Conservation (phyloP, 257 asterid species). For the Nicotiana obtusifolia region DNA sequence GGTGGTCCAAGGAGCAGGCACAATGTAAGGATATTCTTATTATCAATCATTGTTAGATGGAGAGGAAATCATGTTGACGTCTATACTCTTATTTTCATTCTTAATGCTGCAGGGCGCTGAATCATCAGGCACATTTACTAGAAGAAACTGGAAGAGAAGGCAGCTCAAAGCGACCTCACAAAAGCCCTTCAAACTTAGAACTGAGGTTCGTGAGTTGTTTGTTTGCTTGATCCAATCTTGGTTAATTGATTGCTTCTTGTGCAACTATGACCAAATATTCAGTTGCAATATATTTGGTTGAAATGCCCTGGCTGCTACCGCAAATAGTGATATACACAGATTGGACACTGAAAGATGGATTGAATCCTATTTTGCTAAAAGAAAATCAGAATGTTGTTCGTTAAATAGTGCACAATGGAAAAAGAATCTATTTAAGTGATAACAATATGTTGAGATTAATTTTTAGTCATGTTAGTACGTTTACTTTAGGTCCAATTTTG, state of each 20-base stretch:
- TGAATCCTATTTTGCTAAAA: neutral
- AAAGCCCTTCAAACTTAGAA: constrained; percentile 75
- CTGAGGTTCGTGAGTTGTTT: constrained; percentile 47
- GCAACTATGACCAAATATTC: neutral
- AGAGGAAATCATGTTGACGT: constrained; percentile 1
- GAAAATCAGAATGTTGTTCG: neutral
- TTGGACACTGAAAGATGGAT: neutral
- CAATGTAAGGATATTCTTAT: constrained; percentile 43
- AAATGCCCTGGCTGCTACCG: neutral
- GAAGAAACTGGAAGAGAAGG: constrained; percentile 47
- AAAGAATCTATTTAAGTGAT: too few species aligned
- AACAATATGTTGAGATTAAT: too few species aligned
- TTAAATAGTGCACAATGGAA: neutral
- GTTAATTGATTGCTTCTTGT: neutral
- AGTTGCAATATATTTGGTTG: neutral
- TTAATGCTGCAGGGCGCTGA: constrained; percentile 50
- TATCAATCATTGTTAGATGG: neutral
- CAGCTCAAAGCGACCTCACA: constrained; percentile 54
- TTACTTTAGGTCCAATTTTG: too few species aligned
- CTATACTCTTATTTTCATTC: constrained; percentile 17
- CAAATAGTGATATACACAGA: neutral
- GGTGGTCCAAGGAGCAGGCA: constrained; percentile 53
- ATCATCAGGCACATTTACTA: constrained; percentile 41
- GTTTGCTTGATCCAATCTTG: neutral
- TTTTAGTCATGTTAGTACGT: too few species aligned